These are phyloP conservation scores for Skeletonema marinoi DNA, from an alignment of 108 stramenopile genomes.

Conservation along the genomic window DNA sequence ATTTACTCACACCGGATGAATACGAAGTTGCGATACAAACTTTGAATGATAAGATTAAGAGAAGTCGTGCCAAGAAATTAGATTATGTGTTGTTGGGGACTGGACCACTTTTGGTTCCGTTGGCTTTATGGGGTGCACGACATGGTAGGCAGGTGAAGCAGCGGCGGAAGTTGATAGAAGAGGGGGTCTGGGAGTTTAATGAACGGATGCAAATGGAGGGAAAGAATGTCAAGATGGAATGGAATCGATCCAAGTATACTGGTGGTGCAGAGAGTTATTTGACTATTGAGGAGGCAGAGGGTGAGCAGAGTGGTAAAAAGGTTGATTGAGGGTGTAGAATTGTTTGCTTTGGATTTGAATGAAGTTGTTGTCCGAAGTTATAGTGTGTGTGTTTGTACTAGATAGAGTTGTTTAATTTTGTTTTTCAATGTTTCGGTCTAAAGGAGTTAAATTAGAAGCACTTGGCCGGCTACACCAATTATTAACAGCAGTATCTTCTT, in stretches of 20 bases:
- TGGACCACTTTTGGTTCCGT: slow-evolving; percentile 65
- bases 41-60: slow-evolving; percentile 59
- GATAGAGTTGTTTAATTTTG: background rate
- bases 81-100: slow-evolving; percentile 58
- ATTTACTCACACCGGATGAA: slow-evolving; percentile 55
- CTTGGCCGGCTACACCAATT: background rate
- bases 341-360: background rate
- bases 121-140: slow-evolving; percentile 74
- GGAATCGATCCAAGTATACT: slow-evolving; percentile 19
- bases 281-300: slow-evolving; percentile 39
- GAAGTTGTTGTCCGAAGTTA: background rate
- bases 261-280: slow-evolving; percentile 42
- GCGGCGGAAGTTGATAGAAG: slow-evolving; percentile 50
- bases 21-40: slow-evolving; percentile 56
- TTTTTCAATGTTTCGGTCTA: background rate
- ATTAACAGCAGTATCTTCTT: background rate
- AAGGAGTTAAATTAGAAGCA: background rate
- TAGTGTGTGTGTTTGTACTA: background rate
- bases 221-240: slow-evolving; percentile 35
- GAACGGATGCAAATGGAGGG: slow-evolving; percentile 38
- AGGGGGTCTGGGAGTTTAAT: slow-evolving; percentile 71
- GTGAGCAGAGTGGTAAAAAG: slow-evolving; percentile 12
- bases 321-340: slow-evolving; percentile 10
- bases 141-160: slow-evolving; percentile 56
- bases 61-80: slow-evolving; percentile 47